phyloP scores from a whole-genome alignment of 768 basidiomycete genomes.

The Xerocomellus amylosporus region DNA sequence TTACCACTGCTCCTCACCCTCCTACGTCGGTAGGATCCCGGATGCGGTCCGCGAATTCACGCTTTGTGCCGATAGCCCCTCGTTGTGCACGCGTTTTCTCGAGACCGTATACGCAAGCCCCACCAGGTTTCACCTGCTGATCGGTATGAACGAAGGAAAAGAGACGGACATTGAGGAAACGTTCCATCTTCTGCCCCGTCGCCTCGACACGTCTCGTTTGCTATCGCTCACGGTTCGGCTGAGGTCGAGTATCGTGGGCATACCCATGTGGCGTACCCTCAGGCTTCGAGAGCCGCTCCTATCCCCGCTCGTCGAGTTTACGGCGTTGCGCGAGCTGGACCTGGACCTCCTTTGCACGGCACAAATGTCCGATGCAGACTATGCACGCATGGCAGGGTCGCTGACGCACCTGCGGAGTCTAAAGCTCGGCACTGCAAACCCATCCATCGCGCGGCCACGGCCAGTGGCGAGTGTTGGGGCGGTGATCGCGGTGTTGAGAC shows the following conservation, averaged over 20 bases:
- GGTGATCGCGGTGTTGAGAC: constrained; percentile 11
- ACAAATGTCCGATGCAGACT: constrained; percentile 9
- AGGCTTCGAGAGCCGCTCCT: constrained; percentile 1
- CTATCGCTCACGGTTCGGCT: constrained; percentile 6
- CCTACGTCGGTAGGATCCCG: constrained; percentile 12
- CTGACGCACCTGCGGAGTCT: constrained; percentile 8
- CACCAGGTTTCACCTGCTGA: background rate
- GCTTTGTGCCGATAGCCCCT: constrained; percentile 1
- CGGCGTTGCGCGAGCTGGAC: constrained; percentile 12
- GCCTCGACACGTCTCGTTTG: constrained; percentile 10
- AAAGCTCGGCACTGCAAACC: constrained; percentile 15
- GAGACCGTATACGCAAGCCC: constrained; percentile 13
- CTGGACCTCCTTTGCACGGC: constrained; percentile 16
- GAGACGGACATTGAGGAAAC: background rate
- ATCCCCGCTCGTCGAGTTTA: constrained; percentile 12
- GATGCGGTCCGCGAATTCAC: constrained; percentile 14
- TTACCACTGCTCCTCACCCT: background rate
- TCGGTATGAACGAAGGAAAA: constrained; percentile 7
- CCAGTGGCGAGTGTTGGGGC: constrained; percentile 11
- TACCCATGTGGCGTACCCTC: constrained; percentile 1
- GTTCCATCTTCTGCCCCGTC: constrained; percentile 10
- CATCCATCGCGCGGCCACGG: background rate
- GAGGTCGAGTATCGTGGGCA: background rate
- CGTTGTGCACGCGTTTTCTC: constrained; percentile 9
- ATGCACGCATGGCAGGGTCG: constrained; percentile 8